Evolutionary conservation across 305 asterid genomes (phyloP).

Genomic region (Nicotiana rustica): DNA sequence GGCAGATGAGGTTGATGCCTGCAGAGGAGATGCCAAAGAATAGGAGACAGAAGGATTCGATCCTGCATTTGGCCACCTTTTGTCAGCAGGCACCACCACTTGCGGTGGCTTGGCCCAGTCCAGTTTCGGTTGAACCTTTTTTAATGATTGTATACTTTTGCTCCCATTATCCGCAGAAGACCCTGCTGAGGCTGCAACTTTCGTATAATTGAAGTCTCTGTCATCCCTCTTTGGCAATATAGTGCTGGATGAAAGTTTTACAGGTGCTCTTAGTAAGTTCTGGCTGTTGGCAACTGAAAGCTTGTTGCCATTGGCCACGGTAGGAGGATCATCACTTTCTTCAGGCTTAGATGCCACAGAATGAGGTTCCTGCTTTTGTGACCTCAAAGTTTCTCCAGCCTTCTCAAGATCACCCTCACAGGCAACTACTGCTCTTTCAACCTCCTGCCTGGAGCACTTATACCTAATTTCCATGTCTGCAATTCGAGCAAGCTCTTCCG

Average conservation of each 20-base stretch:
- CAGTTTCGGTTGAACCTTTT: slow-evolving; percentile 58
- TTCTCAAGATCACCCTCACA: slow-evolving; percentile 83
- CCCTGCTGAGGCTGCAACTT: slow-evolving; percentile 52
- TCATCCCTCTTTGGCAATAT: slow-evolving; percentile 67
- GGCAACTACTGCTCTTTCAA: slow-evolving; percentile 77
- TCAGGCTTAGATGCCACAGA: slow-evolving; percentile 60
- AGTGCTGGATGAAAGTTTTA: slow-evolving; percentile 45
- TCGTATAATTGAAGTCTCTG: slow-evolving; percentile 71
- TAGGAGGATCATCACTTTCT: slow-evolving; percentile 62
- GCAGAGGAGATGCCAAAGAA: slow-evolving; percentile 63
- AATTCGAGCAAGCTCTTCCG: slow-evolving; percentile 78
- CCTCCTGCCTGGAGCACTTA: slow-evolving; percentile 83
- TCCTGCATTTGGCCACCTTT: slow-evolving; percentile 58
- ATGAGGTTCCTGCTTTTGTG: slow-evolving; percentile 68
- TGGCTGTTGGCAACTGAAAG: slow-evolving; percentile 44
- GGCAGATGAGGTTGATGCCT: slow-evolving; percentile 52
- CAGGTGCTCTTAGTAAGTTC: slow-evolving; percentile 48
- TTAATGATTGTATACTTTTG: slow-evolving; percentile 54
- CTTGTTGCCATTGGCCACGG: slow-evolving; percentile 46
- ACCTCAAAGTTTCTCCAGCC: slow-evolving; percentile 73
- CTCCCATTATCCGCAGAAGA: slow-evolving; percentile 54
- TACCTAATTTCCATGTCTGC: slow-evolving; percentile 65
- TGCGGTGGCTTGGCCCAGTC: slow-evolving; percentile 78
- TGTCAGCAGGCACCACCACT: slow-evolving; percentile 52
- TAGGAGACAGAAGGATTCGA: slow-evolving; percentile 56